phyloP scores from a whole-genome alignment of 345 rosid species.

The Melaleuca quinquenervia region DNA sequence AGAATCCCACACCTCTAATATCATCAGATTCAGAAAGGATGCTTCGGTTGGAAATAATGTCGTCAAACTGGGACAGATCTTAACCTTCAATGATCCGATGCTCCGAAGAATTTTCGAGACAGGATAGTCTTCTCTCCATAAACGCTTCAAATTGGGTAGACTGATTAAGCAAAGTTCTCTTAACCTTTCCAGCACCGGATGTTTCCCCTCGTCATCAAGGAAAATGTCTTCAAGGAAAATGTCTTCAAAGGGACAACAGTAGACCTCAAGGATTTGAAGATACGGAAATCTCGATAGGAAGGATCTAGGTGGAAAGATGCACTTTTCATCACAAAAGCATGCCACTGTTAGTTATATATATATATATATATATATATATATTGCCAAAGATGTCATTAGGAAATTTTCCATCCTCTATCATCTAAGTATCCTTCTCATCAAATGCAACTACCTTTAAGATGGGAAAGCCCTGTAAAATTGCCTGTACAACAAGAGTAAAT shows the following conservation, averaged over 20 bases:
- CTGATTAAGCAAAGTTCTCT: neutral
- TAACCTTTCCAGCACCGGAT: neutral
- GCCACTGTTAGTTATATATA: neutral
- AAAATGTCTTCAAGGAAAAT: neutral
- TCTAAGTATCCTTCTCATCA: neutral
- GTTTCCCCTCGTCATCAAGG: neutral
- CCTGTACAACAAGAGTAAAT: neutral
- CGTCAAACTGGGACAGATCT: neutral
- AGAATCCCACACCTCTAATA: neutral
- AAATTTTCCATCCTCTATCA: neutral
- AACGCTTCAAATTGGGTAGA: neutral
- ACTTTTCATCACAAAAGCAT: neutral
- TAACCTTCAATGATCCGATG: fast-evolving
- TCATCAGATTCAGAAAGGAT: fast-evolving
- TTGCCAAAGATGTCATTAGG: neutral
- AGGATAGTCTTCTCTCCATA: neutral
- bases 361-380: too few species aligned
- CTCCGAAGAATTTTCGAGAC: neutral
- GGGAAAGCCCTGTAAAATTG: neutral
- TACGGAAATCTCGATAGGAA: too few species aligned
- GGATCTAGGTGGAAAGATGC: too few species aligned
- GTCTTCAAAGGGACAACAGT: too few species aligned
- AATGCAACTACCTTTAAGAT: neutral
- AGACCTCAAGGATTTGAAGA: too few species aligned
- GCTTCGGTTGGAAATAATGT: fast-evolving